Conservation (phyloP, 2,329 filamentous ascomycete genomes). For the Didymella segeticola region DNA sequence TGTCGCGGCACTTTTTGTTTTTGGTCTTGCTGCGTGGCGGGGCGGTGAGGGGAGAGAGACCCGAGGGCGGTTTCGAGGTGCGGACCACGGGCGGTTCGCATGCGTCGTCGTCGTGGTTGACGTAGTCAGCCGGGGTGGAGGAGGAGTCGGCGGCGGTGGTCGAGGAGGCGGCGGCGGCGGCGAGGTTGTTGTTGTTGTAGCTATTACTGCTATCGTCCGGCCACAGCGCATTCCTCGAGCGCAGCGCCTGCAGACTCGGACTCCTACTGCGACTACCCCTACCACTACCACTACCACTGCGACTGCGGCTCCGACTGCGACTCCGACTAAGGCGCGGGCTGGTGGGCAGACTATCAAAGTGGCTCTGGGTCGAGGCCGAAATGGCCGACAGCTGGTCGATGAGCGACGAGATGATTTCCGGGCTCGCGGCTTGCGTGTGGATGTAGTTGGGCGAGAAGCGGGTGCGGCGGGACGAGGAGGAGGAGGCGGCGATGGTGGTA, state of each 20-base stretch:
- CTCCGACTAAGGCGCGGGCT: constrained; percentile 22
- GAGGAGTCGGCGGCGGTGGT: no score
- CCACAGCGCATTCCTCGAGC: constrained; percentile 72
- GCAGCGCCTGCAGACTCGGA: constrained; percentile 76
- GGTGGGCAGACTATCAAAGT: constrained; percentile 66
- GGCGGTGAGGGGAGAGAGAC: constrained; percentile 74
- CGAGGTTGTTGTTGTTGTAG: constrained; percentile 57
- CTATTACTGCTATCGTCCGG: constrained; percentile 63
- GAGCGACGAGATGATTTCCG: constrained; percentile 72
- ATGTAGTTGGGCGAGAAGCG: constrained; percentile 48
- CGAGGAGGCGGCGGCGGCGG: no score
- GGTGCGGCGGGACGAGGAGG: constrained; percentile 15
- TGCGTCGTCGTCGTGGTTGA: no score
- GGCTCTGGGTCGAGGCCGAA: constrained; percentile 68
- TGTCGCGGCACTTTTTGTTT: constrained; percentile 29
- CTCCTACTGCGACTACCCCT: constrained; percentile 57
- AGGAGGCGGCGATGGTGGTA: constrained; percentile 21
- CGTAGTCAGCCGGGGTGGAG: no score
- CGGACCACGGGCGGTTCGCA: constrained; percentile 75
- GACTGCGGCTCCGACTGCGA: not conserved
- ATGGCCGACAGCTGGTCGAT: constrained; percentile 68
- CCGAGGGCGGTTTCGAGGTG: constrained; percentile 81
- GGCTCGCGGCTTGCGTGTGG: constrained; percentile 56
- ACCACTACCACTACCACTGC: no score
- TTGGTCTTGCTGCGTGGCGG: no score